These are phyloP conservation scores for Reticulascus tulasneorum DNA, from an alignment of 2,329 filamentous ascomycete genomes.

Conservation along the genomic window DNA sequence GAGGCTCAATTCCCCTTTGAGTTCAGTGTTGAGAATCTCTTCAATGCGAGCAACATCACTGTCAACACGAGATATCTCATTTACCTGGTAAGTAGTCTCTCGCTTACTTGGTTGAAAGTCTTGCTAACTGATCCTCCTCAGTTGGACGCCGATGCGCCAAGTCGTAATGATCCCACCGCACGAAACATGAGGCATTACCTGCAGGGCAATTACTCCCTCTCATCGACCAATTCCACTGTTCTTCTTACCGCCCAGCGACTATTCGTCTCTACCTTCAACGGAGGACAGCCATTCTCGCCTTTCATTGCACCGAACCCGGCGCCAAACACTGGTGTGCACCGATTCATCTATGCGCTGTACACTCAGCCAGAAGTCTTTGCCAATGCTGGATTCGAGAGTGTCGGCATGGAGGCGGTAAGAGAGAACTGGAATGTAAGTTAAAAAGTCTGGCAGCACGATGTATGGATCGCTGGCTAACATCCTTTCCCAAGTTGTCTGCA, in stretches of 20 bases:
- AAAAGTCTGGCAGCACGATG: rapidly evolving
- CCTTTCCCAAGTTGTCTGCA: neutral
- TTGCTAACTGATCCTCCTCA: constrained; percentile 6
- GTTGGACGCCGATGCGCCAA: constrained; percentile 26
- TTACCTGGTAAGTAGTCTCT: constrained; percentile 16
- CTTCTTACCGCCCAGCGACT: constrained; percentile 19
- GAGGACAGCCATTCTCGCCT: too few species aligned
- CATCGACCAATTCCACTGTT: constrained; percentile 15
- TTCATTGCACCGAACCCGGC: constrained; percentile 18
- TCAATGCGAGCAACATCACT: constrained; percentile 20
- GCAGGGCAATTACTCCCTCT: constrained; percentile 21
- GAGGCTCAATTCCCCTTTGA: constrained; percentile 20
- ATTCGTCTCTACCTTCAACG: constrained; percentile 17
- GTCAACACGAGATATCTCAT: constrained; percentile 19
- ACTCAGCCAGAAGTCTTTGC: constrained; percentile 19
- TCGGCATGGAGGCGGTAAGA: constrained; percentile 16
- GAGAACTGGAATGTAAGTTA: constrained; percentile 22
- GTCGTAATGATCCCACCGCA: constrained; percentile 20
- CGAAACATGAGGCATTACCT: constrained; percentile 25
- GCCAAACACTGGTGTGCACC: constrained; percentile 20
- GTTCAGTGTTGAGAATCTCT: constrained; percentile 23
- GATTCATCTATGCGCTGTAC: constrained; percentile 23
- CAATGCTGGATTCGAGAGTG: constrained; percentile 19
- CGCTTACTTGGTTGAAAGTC: too few species aligned
- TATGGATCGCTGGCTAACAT: neutral